phyloP scores from a whole-genome alignment of 768 basidiomycete species.

The Rhodocollybia butyracea region DNA sequence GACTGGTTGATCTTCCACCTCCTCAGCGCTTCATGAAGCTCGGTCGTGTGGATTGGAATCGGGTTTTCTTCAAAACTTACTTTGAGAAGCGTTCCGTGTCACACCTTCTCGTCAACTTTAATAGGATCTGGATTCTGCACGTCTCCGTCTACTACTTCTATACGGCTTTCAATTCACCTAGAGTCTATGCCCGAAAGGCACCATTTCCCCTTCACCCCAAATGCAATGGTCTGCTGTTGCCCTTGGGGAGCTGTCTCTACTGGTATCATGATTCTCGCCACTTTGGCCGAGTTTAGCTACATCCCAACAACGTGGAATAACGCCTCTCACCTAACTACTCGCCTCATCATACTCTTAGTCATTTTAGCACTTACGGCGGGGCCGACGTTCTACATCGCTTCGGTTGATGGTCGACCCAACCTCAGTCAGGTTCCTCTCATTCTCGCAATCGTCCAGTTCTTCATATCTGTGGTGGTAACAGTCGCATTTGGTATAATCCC shows the following conservation, averaged over 20 bases:
- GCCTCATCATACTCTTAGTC: constrained; percentile 87
- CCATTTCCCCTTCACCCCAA: constrained; percentile 67
- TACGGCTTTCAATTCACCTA: constrained; percentile 95
- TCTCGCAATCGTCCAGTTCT: constrained; percentile 91
- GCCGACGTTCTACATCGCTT: constrained; percentile 91
- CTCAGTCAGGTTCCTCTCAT: constrained; percentile 79
- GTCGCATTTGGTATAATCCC: constrained; percentile 85
- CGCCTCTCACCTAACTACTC: constrained; percentile 92
- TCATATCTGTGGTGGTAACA: constrained; percentile 81
- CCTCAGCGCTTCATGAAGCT: constrained; percentile 93
- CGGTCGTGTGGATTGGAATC: constrained; percentile 88
- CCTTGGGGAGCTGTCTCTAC: constrained; percentile 96
- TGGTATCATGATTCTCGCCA: constrained; percentile 90
- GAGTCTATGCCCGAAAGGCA: constrained; percentile 78
- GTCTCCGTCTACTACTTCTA: constrained; percentile 94
- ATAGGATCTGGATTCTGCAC: constrained; percentile 97
- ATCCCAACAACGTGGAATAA: constrained; percentile 99
- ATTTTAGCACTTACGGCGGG: constrained; percentile 91
- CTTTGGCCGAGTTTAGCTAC: constrained; percentile 92
- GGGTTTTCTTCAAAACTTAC: constrained; percentile 98
- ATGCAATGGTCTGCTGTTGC: constrained; percentile 97
- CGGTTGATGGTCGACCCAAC: constrained; percentile 65
- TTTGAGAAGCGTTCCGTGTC: constrained; percentile 91
- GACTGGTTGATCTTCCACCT: constrained; percentile 87
- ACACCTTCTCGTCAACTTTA: constrained; percentile 98